Base-by-base conservation (phyloP, 164 flowering plant genomes). In the Euptelea pleiosperma region DNA sequence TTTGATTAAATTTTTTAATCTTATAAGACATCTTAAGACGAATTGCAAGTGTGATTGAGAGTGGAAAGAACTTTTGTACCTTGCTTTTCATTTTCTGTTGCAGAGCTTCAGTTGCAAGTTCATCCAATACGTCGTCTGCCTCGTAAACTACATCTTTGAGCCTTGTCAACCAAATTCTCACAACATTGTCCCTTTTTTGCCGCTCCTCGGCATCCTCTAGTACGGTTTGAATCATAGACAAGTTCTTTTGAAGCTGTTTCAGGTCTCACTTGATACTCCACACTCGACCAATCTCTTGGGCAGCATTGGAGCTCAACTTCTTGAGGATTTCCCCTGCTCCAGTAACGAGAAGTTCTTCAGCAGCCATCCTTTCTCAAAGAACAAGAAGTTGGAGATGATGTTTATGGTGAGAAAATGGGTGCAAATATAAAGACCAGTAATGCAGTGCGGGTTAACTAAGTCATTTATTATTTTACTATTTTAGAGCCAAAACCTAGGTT, bases 11-110 rank as follows among this genome's bases (percentile, higher is more conserved):
- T n/a, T n/a, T n/a, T n/a, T n/a, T n/a, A n/a, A n/a, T n/a, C n/a
- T n/a, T n/a, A n/a, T n/a, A n/a, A 28, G 60, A 37, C 54, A 63
- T 54, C 18, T 43, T 46, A 2, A 54, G 7, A 25, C 39, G 45
- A 37, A 63, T 55, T 24, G 14, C 37, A 28, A 52, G 14, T 8
- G 30, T 26, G 16, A 29, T 50, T 4, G 48, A 31, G 30, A 4
- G 15, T 2, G 52, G 24, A 44, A 46, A 31, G 25, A 53, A 35
- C 8, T 34, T n/a, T 42, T 25, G 9, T 21, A 52, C 33, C 58
- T 62, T 62, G 35, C 1, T 18, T 8, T 50, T 46, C 12, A 61
- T 16, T 36, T 51, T 51, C 8, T 1, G 24, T 5, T 34, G 48
- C 0, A 62, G 52, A 52, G n/a, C 8, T 26, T 62, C 65, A 24